These are phyloP conservation scores for Saccharomyces pastorianus DNA, from an alignment of 1,139 yeast species.

Conservation along the genomic window DNA sequence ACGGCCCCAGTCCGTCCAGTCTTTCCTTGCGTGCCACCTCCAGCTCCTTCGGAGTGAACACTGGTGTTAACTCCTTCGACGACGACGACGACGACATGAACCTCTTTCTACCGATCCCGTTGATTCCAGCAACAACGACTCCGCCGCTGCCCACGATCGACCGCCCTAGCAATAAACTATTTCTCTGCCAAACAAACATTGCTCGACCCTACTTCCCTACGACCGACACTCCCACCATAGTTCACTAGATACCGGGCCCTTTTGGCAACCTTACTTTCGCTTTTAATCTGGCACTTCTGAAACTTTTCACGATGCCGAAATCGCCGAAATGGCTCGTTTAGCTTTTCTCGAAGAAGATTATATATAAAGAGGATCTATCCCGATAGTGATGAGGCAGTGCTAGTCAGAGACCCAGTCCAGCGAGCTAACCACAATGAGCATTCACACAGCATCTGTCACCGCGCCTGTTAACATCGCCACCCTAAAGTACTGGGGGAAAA, in stretches of 20 bases:
- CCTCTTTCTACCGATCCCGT: not conserved
- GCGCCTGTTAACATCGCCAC: slow-evolving; percentile 99
- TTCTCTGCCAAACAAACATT: not conserved
- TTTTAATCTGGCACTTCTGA: not conserved
- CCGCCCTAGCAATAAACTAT: not conserved
- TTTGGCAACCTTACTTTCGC: not conserved
- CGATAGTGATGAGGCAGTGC: not conserved
- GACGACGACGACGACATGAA: not conserved
- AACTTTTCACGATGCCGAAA: not conserved
- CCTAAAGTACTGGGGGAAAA: slow-evolving; percentile 95
- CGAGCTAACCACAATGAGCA: slow-evolving; percentile 1
- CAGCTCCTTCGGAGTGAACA: slow-evolving; percentile 48
- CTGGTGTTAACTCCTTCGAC: not conserved
- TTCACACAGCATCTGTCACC: slow-evolving; percentile 72
- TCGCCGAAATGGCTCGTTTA: slow-evolving; percentile 1
- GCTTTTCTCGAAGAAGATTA: not conserved
- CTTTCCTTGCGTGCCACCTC: slow-evolving; percentile 51
- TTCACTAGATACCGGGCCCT: not conserved
- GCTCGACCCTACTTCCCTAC: not conserved
- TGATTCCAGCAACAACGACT: not conserved
- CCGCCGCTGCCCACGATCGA: not conserved
- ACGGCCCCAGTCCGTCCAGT: slow-evolving; percentile 49
- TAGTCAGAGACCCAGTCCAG: not conserved
- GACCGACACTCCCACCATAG: not conserved
- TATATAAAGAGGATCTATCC: not conserved